These are phyloP conservation scores for Wickerhamiella alocasiicola DNA, from an alignment of 805 yeast species.

Conservation along the genomic window DNA sequence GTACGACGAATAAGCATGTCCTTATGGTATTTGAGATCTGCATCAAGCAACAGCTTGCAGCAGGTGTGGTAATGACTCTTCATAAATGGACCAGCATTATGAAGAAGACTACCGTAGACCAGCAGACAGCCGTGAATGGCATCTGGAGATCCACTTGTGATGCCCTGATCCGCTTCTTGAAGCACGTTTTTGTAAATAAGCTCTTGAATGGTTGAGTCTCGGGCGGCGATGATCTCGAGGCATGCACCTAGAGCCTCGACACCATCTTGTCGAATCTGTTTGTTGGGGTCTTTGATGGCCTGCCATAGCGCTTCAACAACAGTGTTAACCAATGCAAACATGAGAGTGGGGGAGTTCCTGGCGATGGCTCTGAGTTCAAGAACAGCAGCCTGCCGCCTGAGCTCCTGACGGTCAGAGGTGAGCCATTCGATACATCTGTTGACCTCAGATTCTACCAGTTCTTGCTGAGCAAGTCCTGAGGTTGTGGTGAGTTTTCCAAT, in stretches of 20 bases:
- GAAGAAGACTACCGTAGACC: slow-evolving; percentile 66
- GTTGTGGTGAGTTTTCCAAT: slow-evolving; percentile 82
- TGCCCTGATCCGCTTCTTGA: slow-evolving; percentile 50
- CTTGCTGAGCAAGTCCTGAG: slow-evolving; percentile 79
- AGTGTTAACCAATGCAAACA: slow-evolving; percentile 65
- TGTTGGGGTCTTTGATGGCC: slow-evolving; percentile 69
- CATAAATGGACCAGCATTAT: slow-evolving; percentile 60
- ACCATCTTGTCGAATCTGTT: slow-evolving; percentile 66
- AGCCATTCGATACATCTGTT: slow-evolving; percentile 85
- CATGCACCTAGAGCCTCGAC: slow-evolving; percentile 71
- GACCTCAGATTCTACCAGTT: slow-evolving; percentile 85
- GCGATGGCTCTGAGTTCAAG: slow-evolving; percentile 74
- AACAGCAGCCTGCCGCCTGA: slow-evolving; percentile 75
- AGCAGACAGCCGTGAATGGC: slow-evolving; percentile 77
- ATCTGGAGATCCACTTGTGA: slow-evolving; percentile 42
- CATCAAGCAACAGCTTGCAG: slow-evolving; percentile 51
- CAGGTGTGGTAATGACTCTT: slow-evolving; percentile 61
- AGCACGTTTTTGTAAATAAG: slow-evolving; percentile 65
- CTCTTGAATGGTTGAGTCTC: slow-evolving; percentile 59
- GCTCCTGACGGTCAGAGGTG: slow-evolving; percentile 74
- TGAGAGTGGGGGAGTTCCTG: slow-evolving; percentile 69
- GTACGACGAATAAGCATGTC: slow-evolving; percentile 67
- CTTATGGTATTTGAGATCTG: slow-evolving; percentile 60
- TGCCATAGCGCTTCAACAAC: slow-evolving; percentile 78
- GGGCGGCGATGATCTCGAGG: slow-evolving; percentile 60